A percentile compares a stretch with the other conserved stretches of the same genome.
These are phyloP conservation scores for Crucibulum laeve DNA, from an alignment of 768 basidiomycete species.

Conservation along the genomic window DNA sequence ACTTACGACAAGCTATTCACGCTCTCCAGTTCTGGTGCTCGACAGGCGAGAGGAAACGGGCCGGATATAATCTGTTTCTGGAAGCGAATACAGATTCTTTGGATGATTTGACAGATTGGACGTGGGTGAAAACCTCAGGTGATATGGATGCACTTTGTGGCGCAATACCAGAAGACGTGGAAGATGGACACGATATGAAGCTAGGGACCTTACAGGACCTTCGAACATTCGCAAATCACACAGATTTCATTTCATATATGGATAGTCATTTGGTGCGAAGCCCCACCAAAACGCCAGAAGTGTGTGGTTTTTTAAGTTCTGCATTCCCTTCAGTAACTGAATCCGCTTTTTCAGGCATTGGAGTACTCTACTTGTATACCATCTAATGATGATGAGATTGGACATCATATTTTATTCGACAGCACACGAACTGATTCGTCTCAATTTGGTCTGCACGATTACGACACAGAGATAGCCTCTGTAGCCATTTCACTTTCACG, in stretches of 20 bases:
- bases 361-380: constrained; percentile 27
- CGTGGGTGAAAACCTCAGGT: constrained; percentile 4
- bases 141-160: not conserved
- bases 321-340: constrained; percentile 6
- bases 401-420: constrained; percentile 38
- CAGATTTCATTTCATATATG: constrained; percentile 49
- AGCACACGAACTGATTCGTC: constrained; percentile 16
- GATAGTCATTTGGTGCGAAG: constrained; percentile 45
- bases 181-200: not conserved
- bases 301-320: constrained; percentile 16
- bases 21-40: constrained; percentile 9
- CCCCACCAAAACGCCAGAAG: constrained; percentile 32
- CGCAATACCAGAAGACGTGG: not conserved
- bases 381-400: constrained; percentile 54
- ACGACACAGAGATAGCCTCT: constrained; percentile 44
- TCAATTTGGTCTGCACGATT: constrained; percentile 31
- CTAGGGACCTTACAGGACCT: constrained; percentile 1
- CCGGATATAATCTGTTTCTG: constrained; percentile 1
- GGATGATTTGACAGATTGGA: constrained; percentile 1
- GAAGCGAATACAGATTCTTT: not conserved
- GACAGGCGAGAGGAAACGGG: constrained; percentile 1
- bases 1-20: constrained; percentile 10
- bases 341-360: constrained; percentile 17
- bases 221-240: constrained; percentile 14
- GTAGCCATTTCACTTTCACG: constrained; percentile 44